Evolutionary conservation across 148 eudicot species (phyloP), one percentile per base, ranked within the genome.

Genomic region (Hydrangea macrophylla): DNA sequence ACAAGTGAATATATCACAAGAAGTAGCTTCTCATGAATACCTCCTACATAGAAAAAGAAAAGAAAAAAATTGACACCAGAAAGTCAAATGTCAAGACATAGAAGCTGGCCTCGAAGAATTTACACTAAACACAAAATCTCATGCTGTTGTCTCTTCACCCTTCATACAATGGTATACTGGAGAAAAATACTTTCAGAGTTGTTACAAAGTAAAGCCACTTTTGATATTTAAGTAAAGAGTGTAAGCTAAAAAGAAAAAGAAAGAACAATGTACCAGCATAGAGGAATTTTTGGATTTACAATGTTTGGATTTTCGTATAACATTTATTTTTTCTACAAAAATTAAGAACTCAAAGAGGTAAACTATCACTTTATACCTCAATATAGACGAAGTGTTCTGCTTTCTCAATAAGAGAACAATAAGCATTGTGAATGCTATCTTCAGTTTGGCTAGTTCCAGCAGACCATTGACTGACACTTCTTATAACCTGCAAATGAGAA

Each of bases 381-480:
- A 93, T 88, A 72, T 93, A 93, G 37, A 93, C 69, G 36, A 84
- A 88, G 76, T 88, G 92, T 64, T 93, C 98, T 31, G 98, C 98
- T 69, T 81, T 90, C 68, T 93, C 98, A 74, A 93, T 93, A 53
- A 93, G 92, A 53, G 96, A 86, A 80, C 96, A 90, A 79, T 93
- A 94, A 64, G 98, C 91, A 71, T 72, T 89, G 70, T 94, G 98
- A 71, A 94, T 94, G 74, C 98, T 94, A 33, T 90, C 92, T 77
- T 94, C 98, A 69, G 85, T 82, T 84, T 87, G 98, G 81, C 97
- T 94, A 44, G 97, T 94, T 58, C 98, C 98, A 72, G 98, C 97
- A 65, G 98, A 94, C 98, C 98, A 94, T 62, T 90, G 97, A 75
- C 96, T 90, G 74, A 90, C 98, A 80, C 98, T 90, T 74, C 98